Evolutionary conservation across 2,329 filamentous ascomycete species (phyloP), one percentile per base, ranked within the genome.

Genomic region (Metarhizium sp.): DNA sequence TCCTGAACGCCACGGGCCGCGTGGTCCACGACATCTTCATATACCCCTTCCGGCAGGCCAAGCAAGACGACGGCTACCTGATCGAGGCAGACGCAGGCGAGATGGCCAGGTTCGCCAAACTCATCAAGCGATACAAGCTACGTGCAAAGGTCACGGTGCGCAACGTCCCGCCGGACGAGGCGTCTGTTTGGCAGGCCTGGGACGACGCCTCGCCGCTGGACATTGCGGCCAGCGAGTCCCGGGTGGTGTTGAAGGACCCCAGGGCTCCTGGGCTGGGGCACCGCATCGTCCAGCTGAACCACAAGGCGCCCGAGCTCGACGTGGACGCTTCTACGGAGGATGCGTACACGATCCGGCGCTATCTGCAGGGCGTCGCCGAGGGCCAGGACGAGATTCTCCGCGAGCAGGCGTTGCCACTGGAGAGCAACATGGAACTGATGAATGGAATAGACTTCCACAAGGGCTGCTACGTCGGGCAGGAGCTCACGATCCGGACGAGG

Each of bases 391-490:
- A 99, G 74, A 85, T 99, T 20, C 69, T 82, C 6, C 73, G 78
- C 57, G 87, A 87, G 60, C 74, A 79, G 18, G 85, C 90, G 0
- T 76, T 99, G 54, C 92, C 94, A 1, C 86, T 92, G 70, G 92
- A 97, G 71, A 86, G 80, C 66, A 96, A 96, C 69, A 80, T 97
- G 68, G 94, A 99, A 71, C 74, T 89, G 57, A 89, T 89, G 79
- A 80, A 82, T 50, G 94, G 84, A 30, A 86, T 99, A 61, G 90
- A 96, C 71, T 99, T 94, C 74, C 84, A 84, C 66, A 99, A 99
- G 74, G 94, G 94, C 7, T 99, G 94, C 73, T 99, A 99, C 70
- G 84, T 97, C 7, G 94, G 94, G 0, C 94, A 99, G 72, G 94
- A 99, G 71, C 79, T 99, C 60, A 97, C 94, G 1, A 96, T 97